Conservation (phyloP, 306 rosid species). For the Quercus suber region DNA sequence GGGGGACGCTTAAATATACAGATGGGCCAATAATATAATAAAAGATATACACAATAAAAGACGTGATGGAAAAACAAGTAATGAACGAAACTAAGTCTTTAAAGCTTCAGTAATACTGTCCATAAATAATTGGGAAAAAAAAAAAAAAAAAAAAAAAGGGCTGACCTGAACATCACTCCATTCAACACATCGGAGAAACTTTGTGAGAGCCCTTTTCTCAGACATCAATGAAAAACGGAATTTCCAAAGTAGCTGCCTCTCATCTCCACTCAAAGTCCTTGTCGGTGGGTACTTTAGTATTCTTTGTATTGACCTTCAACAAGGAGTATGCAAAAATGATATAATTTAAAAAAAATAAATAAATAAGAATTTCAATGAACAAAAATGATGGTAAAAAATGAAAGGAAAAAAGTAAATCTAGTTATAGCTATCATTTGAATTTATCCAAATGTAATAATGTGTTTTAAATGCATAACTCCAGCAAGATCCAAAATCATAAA, state of each 20-base stretch:
- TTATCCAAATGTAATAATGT: background rate
- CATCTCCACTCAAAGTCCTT: slow-evolving; percentile 94
- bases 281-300: slow-evolving; percentile 96
- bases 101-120: background rate
- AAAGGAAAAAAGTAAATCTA: background rate
- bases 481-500: background rate
- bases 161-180: slow-evolving; percentile 98
- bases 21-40: background rate
- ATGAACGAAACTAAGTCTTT: background rate
- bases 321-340: slow-evolving; percentile 23
- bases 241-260: slow-evolving; percentile 97
- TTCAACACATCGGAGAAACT: slow-evolving; percentile 94
- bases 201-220: slow-evolving; percentile 98
- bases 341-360: slow-evolving; percentile 1
- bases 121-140: background rate
- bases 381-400: background rate
- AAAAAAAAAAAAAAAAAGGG: background rate
- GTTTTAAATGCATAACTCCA: background rate
- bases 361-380: slow-evolving; percentile 6
- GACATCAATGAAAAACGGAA: slow-evolving; percentile 97
- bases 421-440: background rate
- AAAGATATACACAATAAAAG: background rate
- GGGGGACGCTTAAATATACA: background rate
- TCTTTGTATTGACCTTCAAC: slow-evolving; percentile 76
- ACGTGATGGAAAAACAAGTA: background rate